Percentiles rank a stretch among this genome's conserved stretches.
Conservation (phyloP, 106 monocot genomes). For the Agapanthus africanus region DNA sequence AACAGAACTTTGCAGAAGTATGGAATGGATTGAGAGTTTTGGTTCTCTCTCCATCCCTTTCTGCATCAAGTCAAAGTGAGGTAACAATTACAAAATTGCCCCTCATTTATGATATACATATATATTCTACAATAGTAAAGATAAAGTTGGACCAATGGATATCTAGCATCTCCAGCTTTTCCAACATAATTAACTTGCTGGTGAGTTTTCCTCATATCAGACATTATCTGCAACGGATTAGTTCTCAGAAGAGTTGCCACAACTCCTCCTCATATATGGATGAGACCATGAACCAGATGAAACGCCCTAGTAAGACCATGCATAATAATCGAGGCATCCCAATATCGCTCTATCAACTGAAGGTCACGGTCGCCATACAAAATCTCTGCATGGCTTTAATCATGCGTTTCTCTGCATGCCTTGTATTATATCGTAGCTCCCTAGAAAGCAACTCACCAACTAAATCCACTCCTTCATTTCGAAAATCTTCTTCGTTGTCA, state of each 20-base stretch:
- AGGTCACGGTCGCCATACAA: constrained; percentile 62
- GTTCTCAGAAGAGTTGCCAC: constrained; percentile 80
- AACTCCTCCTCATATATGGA: constrained; percentile 68
- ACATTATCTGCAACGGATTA: constrained; percentile 79
- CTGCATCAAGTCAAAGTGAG: no score
- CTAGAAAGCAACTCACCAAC: constrained; percentile 73
- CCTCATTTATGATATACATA: no score
- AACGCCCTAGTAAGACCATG: constrained; percentile 82
- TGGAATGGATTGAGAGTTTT: no score
- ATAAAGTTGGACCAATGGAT: constrained; percentile 70
- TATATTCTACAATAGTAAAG: no score
- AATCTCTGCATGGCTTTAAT: constrained; percentile 71
- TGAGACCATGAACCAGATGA: constrained; percentile 87
- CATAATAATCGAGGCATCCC: constrained; percentile 80
- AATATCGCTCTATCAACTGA: constrained; percentile 52
- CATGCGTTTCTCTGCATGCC: constrained; percentile 78
- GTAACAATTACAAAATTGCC: no score
- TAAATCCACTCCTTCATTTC: constrained; percentile 83
- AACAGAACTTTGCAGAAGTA: no score
- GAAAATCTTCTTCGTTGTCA: constrained; percentile 87
- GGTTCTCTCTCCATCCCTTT: no score
- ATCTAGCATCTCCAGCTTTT: constrained; percentile 96
- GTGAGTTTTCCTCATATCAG: constrained; percentile 79
- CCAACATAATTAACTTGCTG: constrained; percentile 83
- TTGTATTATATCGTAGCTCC: constrained; percentile 61